phyloP scores from a whole-genome alignment of 1,284 basidiomycete genomes.

The Heliocybe sulcata region DNA sequence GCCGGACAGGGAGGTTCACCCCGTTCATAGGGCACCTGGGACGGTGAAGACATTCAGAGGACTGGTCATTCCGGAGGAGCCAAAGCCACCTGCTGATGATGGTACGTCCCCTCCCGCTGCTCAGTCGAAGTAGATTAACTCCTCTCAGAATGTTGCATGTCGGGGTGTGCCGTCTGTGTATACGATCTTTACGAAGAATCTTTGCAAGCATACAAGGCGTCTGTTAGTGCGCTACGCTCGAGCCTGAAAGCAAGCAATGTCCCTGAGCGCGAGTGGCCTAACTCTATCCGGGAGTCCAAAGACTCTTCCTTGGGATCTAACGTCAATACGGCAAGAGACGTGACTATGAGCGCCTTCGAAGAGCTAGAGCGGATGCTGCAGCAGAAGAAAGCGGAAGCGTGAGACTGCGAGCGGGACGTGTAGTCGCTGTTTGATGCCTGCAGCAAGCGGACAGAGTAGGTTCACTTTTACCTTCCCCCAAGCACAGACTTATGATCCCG shows the following conservation, averaged over 20 bases:
- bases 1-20: background rate
- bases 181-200: conserved; percentile 84
- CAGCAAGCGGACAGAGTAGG: too few species aligned
- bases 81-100: conserved; percentile 53
- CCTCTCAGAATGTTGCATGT: conserved; percentile 82
- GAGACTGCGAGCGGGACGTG: too few species aligned
- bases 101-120: conserved; percentile 32
- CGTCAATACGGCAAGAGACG: too few species aligned
- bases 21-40: conserved; percentile 6
- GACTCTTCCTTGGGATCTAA: too few species aligned
- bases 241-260: conserved; percentile 43
- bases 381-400: too few species aligned
- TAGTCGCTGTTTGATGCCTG: too few species aligned
- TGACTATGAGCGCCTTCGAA: too few species aligned
- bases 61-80: conserved; percentile 50
- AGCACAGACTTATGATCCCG: too few species aligned
- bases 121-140: conserved; percentile 1
- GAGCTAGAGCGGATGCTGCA: too few species aligned
- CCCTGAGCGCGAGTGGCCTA: conserved; percentile 68
- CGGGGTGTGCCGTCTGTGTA: conserved; percentile 83
- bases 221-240: conserved; percentile 42
- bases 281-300: too few species aligned
- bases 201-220: conserved; percentile 54
- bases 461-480: too few species aligned
- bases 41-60: conserved; percentile 38